Percentiles rank a stretch among this genome's conserved stretches.
Evolutionary conservation across 2,329 filamentous ascomycete genomes (phyloP).

Genomic region (Phialophora tarda): DNA sequence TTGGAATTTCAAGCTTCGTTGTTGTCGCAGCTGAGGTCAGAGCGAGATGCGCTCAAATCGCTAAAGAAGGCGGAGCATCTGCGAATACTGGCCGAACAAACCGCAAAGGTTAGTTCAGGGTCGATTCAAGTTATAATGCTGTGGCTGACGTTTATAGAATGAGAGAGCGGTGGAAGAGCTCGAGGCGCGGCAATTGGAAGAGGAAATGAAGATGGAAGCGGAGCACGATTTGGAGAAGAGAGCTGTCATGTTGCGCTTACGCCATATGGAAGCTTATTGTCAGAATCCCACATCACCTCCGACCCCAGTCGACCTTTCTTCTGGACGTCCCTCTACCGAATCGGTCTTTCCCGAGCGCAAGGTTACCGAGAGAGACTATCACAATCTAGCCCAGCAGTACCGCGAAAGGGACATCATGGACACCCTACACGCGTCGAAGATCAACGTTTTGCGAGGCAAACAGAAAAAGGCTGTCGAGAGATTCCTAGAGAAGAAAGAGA

Average conservation of each 20-base stretch:
- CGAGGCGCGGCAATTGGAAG: conserved; percentile 52
- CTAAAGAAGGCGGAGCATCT: conserved; percentile 44
- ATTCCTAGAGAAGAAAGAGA: conserved; percentile 48
- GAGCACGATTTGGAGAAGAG: conserved; percentile 53
- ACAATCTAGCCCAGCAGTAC: conserved; percentile 53
- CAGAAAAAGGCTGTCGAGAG: conserved; percentile 51
- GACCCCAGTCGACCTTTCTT: conserved; percentile 41
- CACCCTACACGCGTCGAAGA: conserved; percentile 50
- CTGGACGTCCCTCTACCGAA: conserved; percentile 33
- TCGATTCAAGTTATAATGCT: not conserved
- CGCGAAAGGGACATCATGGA: conserved; percentile 52
- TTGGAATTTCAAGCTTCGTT: conserved; percentile 36
- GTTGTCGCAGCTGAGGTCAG: conserved; percentile 28
- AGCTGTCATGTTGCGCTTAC: conserved; percentile 52
- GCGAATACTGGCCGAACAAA: conserved; percentile 45
- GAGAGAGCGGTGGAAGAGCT: conserved; percentile 44
- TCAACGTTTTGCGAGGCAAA: conserved; percentile 55
- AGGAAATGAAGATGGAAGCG: conserved; percentile 52
- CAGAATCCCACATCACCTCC: conserved; percentile 48
- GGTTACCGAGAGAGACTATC: conserved; percentile 50
- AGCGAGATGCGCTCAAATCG: conserved; percentile 38
- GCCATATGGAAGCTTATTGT: conserved; percentile 56
- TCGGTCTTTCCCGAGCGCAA: conserved; percentile 42
- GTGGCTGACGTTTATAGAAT: conserved; percentile 44
- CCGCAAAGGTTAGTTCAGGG: conserved; percentile 45